Evolutionary conservation across 1,139 yeast genomes (phyloP).

Genomic region (Lodderomyces pseudojiufengensis): DNA sequence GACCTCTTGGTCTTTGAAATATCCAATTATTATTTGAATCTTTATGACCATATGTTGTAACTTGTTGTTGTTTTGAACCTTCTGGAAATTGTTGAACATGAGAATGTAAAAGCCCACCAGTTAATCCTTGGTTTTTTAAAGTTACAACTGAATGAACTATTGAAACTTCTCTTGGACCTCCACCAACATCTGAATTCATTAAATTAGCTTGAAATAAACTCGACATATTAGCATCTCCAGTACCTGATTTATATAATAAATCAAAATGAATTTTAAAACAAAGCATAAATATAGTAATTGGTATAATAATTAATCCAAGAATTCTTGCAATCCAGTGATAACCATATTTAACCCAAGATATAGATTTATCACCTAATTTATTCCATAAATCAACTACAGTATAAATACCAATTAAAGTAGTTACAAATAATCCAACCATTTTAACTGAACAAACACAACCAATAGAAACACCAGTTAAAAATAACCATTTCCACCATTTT

Average conservation of each 20-base stretch:
- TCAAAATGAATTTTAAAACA: constrained; percentile 75
- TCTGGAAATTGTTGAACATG: constrained; percentile 92
- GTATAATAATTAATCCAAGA: constrained; percentile 57
- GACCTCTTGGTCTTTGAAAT: constrained; percentile 69
- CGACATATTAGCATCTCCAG: constrained; percentile 97
- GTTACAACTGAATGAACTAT: constrained; percentile 75
- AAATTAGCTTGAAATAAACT: constrained; percentile 94
- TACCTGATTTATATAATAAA: constrained; percentile 68
- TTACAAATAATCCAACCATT: constrained; percentile 80
- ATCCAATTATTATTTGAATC: constrained; percentile 91
- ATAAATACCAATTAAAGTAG: constrained; percentile 71
- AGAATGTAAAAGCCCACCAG: constrained; percentile 92
- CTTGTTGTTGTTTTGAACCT: constrained; percentile 95
- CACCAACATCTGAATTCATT: constrained; percentile 71
- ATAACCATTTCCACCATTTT: constrained; percentile 95
- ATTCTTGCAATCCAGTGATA: constrained; percentile 67
- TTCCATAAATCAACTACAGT: constrained; percentile 72
- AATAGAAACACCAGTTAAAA: constrained; percentile 67
- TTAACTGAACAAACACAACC: constrained; percentile 83
- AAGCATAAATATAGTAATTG: constrained; percentile 57
- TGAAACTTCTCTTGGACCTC: constrained; percentile 87
- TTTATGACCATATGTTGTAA: constrained; percentile 90
- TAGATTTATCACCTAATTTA: constrained; percentile 55
- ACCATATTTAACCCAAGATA: constrained; percentile 48
- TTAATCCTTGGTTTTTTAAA: constrained; percentile 83